Evolutionary conservation across 169 alveolate genomes (phyloP), one percentile per base, ranked within the genome.

Genomic region (Fabrea salina): DNA sequence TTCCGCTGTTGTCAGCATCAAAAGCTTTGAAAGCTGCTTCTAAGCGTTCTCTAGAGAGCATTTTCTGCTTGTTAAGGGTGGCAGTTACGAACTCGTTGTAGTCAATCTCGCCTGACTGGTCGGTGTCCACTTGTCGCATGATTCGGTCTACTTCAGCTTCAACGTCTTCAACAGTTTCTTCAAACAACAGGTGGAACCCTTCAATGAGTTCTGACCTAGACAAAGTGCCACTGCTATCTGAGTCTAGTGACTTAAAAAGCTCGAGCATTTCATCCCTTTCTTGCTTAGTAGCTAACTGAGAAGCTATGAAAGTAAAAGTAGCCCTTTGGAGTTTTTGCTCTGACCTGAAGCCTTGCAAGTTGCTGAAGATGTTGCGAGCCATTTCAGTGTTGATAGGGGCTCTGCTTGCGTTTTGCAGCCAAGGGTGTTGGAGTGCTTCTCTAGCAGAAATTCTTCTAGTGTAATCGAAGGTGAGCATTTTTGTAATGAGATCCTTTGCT

Each of bases 251-350:
- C 68, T 75, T 59, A 67, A 88, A 88, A 43, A 86, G 67, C 57
- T 82, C 79, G 40, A 51, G 44, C 1, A 85, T 56, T 71, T 83
- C 83, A 44, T 82, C 80, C 30, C 80, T 79, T 67, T 83, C 87
- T 27, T 80, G 81, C 44, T 51, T 85, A 0, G 84, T 61, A 2
- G 85, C 66, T 3, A 85, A 39, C 56, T 89, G 75, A 64, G 67
- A 78, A 0, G 79, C 91, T 40, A 85, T 80, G 72, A 79, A 89
- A 58, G 80, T 82, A 19, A 83, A 76, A 8, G 80, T 76, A 11
- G 94, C 91, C 75, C 86, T 80, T 80, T 86, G 51, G 54, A 89
- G 56, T 71, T 83, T 89, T 72, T 80, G 16, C 2, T 64, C 77
- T 25, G 85, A 33, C 47, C 82, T 25, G 61, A 35, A 49, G n/a